phyloP scores from a whole-genome alignment of 2,329 filamentous ascomycete species.

The Paradendryphiella salina region DNA sequence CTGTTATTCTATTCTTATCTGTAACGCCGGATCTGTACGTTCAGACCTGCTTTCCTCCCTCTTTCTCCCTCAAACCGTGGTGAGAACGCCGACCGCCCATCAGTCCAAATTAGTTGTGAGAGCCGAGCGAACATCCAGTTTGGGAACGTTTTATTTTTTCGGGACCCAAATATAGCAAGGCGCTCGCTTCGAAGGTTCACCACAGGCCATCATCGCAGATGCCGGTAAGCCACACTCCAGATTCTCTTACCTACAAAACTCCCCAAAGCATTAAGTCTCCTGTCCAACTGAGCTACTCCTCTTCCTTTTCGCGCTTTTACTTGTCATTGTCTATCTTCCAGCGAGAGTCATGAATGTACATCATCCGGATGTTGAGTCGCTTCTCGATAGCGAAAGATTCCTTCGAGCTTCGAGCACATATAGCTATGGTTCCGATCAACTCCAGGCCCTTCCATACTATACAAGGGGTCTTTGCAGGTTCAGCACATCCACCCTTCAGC shows the following conservation, averaged over 20 bases:
- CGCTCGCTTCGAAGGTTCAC: conserved; percentile 6
- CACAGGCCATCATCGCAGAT: conserved; percentile 20
- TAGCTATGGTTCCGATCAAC: conserved; percentile 7
- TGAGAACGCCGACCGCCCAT: conserved; percentile 13
- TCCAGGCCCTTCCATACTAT: conserved; percentile 6
- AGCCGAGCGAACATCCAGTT: conserved; percentile 12
- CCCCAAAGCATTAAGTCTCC: too few relatives aligned
- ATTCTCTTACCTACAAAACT: conserved; percentile 12
- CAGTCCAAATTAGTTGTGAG: conserved; percentile 4
- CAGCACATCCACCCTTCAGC: neutral
- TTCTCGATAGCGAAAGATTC: conserved; percentile 16
- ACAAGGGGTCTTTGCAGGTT: conserved; percentile 3
- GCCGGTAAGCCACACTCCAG: conserved; percentile 34
- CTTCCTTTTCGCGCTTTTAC: neutral
- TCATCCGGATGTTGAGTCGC: conserved; percentile 11
- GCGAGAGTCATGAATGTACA: neutral
- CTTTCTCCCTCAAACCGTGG: conserved; percentile 26
- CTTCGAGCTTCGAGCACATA: conserved; percentile 20
- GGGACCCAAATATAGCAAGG: conserved; percentile 18
- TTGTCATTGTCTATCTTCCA: neutral
- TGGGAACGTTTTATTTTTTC: conserved; percentile 9
- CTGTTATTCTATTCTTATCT: conserved; percentile 21
- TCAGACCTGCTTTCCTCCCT: conserved; percentile 9
- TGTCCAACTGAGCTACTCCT: neutral
- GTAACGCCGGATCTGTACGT: conserved; percentile 28